These are phyloP conservation scores for Trematosphaeria pertusa DNA, from an alignment of 2,329 filamentous ascomycete species.

Conservation along the genomic window DNA sequence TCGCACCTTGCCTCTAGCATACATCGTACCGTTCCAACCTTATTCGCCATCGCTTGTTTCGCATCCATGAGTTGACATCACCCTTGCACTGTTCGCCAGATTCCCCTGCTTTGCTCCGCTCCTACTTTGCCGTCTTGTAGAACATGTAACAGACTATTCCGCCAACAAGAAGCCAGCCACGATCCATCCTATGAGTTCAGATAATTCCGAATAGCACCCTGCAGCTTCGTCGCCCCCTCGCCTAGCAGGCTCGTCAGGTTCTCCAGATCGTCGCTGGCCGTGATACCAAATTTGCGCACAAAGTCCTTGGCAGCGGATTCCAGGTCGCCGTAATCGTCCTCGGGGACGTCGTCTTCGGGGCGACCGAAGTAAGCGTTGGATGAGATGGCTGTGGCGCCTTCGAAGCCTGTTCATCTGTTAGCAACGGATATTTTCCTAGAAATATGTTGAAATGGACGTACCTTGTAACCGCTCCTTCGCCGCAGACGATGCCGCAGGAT, in stretches of 20 bases:
- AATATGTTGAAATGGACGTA: constrained; percentile 14
- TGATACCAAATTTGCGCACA: constrained; percentile 92
- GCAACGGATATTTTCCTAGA: not conserved
- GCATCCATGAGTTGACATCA: not conserved
- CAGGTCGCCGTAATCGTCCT: constrained; percentile 84
- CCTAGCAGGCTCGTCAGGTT: constrained; percentile 84
- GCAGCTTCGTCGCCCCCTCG: constrained; percentile 82
- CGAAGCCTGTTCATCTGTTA: constrained; percentile 67
- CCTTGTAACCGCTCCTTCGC: constrained; percentile 82
- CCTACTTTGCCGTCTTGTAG: not conserved
- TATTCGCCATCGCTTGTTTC: not conserved
- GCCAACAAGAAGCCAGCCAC: not conserved
- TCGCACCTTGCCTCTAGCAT: not conserved
- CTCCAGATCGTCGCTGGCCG: constrained; percentile 93
- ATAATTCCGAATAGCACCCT: constrained; percentile 61
- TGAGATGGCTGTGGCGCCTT: constrained; percentile 89
- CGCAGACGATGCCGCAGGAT: constrained; percentile 80
- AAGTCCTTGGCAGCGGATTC: constrained; percentile 96
- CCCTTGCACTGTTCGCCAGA: no score
- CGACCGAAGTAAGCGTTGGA: constrained; percentile 98
- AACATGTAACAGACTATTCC: not conserved
- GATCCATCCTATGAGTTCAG: constrained; percentile 46
- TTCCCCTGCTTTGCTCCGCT: no score
- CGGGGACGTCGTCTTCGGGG: constrained; percentile 76
- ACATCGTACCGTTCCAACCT: not conserved